These are phyloP conservation scores for Cyamopsis tetragonoloba DNA, from an alignment of 306 rosid species.

Conservation along the genomic window DNA sequence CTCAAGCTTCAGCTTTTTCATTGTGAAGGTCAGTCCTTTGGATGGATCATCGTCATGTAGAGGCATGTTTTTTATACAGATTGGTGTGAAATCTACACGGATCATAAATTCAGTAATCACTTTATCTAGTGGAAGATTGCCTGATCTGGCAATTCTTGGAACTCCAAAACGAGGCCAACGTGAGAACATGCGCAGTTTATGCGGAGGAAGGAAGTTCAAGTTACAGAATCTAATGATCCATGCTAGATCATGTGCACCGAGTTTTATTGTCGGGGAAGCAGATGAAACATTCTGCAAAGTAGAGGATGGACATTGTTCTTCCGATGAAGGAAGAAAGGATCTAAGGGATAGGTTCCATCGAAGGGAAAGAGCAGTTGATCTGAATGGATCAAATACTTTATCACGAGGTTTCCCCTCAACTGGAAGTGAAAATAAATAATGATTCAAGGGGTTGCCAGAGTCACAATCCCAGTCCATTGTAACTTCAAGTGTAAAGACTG, in stretches of 20 bases:
- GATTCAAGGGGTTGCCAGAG: conserved; percentile 74
- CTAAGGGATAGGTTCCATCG: conserved; percentile 54
- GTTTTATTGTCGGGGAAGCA: conserved; percentile 51
- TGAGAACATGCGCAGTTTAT: conserved; percentile 79
- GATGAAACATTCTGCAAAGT: conserved; percentile 36
- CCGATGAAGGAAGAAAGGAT: conserved; percentile 43
- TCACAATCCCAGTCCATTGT: conserved; percentile 90
- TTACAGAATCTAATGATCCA: conserved; percentile 62
- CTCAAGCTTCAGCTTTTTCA: conserved; percentile 72
- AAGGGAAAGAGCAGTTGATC: conserved; percentile 82
- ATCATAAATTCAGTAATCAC: conserved; percentile 96
- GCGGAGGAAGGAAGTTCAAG: conserved; percentile 75
- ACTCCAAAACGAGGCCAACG: conserved; percentile 93
- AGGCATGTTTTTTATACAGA: conserved; percentile 66
- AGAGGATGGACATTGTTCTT: conserved; percentile 40
- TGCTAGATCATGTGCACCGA: conserved; percentile 93
- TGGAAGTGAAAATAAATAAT: conserved; percentile 77
- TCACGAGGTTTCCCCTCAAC: conserved; percentile 72
- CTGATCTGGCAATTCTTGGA: conserved; percentile 75
- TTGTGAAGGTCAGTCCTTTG: conserved; percentile 70
- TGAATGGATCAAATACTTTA: conserved; percentile 74
- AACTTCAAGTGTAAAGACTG: conserved; percentile 70
- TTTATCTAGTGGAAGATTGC: conserved; percentile 84
- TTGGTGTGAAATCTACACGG: conserved; percentile 69
- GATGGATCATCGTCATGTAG: conserved; percentile 92